A percentile compares a stretch with the other conserved stretches of the same genome.
Conservation (phyloP, 495 filamentous ascomycete genomes). For the Xylaria telfairii region DNA sequence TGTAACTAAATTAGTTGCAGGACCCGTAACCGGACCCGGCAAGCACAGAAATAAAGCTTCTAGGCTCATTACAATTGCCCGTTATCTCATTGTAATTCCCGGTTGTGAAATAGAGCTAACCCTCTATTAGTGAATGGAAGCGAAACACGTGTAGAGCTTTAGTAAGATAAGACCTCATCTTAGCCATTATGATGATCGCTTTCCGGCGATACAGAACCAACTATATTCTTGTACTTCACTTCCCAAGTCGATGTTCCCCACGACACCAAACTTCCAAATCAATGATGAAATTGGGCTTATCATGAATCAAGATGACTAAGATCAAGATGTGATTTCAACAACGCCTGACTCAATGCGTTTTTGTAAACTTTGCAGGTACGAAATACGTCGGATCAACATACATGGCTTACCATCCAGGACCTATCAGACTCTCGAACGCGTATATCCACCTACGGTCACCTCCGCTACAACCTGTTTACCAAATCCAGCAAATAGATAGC, state of each 20-base stretch:
- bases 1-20: neutral
- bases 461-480: neutral
- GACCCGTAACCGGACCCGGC: neutral
- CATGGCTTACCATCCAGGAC: neutral
- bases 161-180: neutral
- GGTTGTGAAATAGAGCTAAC: neutral
- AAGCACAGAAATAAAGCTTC: neutral
- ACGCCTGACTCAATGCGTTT: neutral
- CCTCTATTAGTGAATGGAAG: neutral
- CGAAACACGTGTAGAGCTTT: neutral
- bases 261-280: neutral
- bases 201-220: neutral
- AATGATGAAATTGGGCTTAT: neutral
- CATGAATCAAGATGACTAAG: neutral
- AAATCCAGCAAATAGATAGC: neutral
- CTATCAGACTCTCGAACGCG: neutral
- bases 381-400: neutral
- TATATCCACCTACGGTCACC: neutral
- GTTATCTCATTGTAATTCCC: no score
- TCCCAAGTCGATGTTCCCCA: neutral
- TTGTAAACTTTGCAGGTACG: neutral
- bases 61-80: no score
- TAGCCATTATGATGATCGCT: neutral
- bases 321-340: neutral
- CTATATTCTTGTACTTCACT: neutral